A percentile compares a stretch with the other conserved stretches of the same genome.
Evolutionary conservation across 148 eudicot genomes (phyloP).

Genomic region (Rhododendron simsii): DNA sequence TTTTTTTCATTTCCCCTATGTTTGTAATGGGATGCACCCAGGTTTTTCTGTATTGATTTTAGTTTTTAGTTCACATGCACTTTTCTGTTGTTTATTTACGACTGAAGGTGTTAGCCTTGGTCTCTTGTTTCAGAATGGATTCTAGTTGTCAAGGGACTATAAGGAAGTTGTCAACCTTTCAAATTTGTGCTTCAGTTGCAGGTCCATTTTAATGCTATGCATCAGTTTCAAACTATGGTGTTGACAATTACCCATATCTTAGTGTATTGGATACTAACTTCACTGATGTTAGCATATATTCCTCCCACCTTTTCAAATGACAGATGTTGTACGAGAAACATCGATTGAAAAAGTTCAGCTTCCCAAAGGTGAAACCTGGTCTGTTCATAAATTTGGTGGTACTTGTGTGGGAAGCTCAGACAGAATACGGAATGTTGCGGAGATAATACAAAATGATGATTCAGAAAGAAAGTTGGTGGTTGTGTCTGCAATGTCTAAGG

Average conservation of each 20-base stretch:
- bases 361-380: slow-evolving; percentile 80
- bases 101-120: not conserved
- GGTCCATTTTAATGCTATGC: slow-evolving; percentile 13
- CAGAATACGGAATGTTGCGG: slow-evolving; percentile 79
- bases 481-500: slow-evolving; percentile 99
- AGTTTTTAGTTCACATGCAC: not conserved
- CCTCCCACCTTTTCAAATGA: slow-evolving; percentile 5
- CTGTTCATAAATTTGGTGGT: slow-evolving; percentile 98
- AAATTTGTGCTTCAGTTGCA: slow-evolving; percentile 30
- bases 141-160: slow-evolving; percentile 18
- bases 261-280: not conserved
- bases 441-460: slow-evolving; percentile 59
- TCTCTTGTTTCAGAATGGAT: slow-evolving; percentile 30
- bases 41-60: not conserved
- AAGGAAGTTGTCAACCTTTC: slow-evolving; percentile 18
- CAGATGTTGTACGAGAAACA: slow-evolving; percentile 49
- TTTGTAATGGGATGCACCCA: not conserved
- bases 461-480: slow-evolving; percentile 86
- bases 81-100: not conserved
- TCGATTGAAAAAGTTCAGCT: slow-evolving; percentile 36
- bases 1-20: too few species aligned
- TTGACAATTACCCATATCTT: not conserved
- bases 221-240: not conserved
- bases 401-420: slow-evolving; percentile 92
- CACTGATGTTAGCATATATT: not conserved